These are phyloP conservation scores for Spathaspora passalidarum DNA, from an alignment of 805 yeast genomes.

Conservation along the genomic window DNA sequence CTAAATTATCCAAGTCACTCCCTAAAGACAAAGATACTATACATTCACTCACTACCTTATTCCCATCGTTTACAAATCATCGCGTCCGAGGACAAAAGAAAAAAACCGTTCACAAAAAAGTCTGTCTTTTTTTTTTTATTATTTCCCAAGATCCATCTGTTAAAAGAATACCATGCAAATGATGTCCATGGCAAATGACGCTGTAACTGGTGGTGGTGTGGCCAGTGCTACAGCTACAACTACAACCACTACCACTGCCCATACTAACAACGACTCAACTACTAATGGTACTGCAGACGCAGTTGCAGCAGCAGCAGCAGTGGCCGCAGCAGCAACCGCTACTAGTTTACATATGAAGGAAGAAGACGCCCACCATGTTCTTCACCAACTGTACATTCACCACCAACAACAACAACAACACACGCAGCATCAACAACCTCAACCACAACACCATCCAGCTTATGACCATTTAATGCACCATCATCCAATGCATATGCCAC, in stretches of 20 bases:
- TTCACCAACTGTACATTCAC: slow-evolving; percentile 2
- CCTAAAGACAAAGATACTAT: no score
- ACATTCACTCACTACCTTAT: no score
- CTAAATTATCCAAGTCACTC: no score
- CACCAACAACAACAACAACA: slow-evolving; percentile 8
- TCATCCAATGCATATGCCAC: slow-evolving; percentile 8
- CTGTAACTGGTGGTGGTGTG: background rate
- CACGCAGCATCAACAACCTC: slow-evolving; percentile 7
- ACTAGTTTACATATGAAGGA: slow-evolving; percentile 7
- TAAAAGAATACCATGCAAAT: background rate
- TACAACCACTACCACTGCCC: background rate
- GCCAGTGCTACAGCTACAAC: background rate
- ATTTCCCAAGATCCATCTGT: background rate
- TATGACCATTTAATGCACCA: slow-evolving; percentile 6
- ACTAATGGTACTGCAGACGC: slow-evolving; percentile 10
- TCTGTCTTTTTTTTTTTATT: background rate
- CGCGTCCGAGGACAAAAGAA: background rate
- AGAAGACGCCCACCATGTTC: slow-evolving; percentile 5
- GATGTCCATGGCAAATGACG: background rate
- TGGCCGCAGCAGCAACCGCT: slow-evolving; percentile 15
- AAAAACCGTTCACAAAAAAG: background rate
- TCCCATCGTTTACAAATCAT: background rate
- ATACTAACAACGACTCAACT: slow-evolving; percentile 6
- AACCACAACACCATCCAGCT: background rate
- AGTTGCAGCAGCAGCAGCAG: slow-evolving; percentile 23